phyloP scores from a whole-genome alignment of 495 filamentous ascomycete genomes.

The Penicillium longicatenatum region DNA sequence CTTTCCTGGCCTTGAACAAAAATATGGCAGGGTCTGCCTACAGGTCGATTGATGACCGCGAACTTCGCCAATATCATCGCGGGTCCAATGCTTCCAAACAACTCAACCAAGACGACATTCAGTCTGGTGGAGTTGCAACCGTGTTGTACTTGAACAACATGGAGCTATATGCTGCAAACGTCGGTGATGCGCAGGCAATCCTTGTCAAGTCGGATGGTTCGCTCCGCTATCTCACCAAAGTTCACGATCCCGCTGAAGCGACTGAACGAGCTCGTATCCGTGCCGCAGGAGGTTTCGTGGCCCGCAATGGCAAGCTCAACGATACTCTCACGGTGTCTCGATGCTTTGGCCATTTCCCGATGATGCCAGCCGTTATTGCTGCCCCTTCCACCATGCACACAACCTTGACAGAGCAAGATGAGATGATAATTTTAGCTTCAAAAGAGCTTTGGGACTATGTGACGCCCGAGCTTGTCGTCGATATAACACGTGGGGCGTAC shows the following conservation, averaged over 20 bases:
- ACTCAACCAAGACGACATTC: conserved; percentile 82
- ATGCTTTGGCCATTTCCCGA: conserved; percentile 89
- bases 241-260: conserved; percentile 87
- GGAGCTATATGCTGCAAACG: conserved; percentile 91
- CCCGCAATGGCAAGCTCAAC: conserved; percentile 89
- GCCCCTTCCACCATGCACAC: conserved; percentile 81
- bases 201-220: conserved; percentile 85
- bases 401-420: conserved; percentile 84
- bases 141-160: conserved; percentile 85
- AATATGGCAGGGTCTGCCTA: conserved; percentile 87
- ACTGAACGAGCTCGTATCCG: conserved; percentile 86
- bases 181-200: conserved; percentile 93
- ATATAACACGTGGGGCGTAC: conserved; percentile 81
- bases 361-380: conserved; percentile 91
- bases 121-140: conserved; percentile 88
- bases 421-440: conserved; percentile 89
- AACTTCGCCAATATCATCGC: conserved; percentile 63
- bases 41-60: conserved; percentile 72
- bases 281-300: conserved; percentile 93
- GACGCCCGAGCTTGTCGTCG: conserved; percentile 83
- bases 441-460: conserved; percentile 95
- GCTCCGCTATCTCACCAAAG: conserved; percentile 77
- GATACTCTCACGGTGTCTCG: conserved; percentile 88
- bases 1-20: conserved; percentile 90
- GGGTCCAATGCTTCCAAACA: conserved; percentile 69